Base-by-base conservation (phyloP, 2,329 filamentous ascomycete genomes). In the Zarea fungicola region DNA sequence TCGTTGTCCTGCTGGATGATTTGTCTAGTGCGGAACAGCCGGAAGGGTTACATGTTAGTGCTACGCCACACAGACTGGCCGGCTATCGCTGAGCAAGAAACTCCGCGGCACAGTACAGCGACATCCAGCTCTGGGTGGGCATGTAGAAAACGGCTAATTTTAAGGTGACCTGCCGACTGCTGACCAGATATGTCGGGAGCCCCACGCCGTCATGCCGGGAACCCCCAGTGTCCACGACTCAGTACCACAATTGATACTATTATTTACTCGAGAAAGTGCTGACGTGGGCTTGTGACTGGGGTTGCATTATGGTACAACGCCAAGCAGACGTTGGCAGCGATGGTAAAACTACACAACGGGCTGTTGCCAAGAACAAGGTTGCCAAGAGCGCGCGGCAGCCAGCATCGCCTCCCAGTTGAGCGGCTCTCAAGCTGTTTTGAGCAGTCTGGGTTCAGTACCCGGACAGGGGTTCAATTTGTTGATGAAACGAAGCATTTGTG, bases 341-440 rank as follows among this genome's bases (percentile, higher is more conserved):
- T n/a, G n/a, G n/a, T n/a, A n/a, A n/a, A n/a, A n/a, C n/a, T n/a
- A n/a, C n/a, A n/a, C n/a, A n/a, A n/a, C n/a, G n/a, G n/a, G n/a
- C n/a, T n/a, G n/a, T 23, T 46, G 42, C 42, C 42, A 45, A 45
- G 42, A 45, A n/a, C n/a, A n/a, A n/a, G n/a, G n/a, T n/a, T n/a
- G n/a, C n/a, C n/a, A n/a, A n/a, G n/a, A n/a, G n/a, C n/a, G 34
- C 43, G 43, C 43, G 43, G 43, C 21, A 47, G 43, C 43, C 43
- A 40, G 40, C 35, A 26, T 14, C 18, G 16, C 43, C 34, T 19
- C 26, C 26, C 35, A 37, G 25, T 31, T 28, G 25, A 42, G 39
- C 39, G n/a, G 39, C 39, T 18, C 39, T 25, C 19, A 16, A 16
- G 19, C 39, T 16, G 23, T 42, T 42, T 14, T 3, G 25, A 39